phyloP scores from a whole-genome alignment of 2,329 filamentous ascomycete species.

The Xenosphaeropsis pyriputrescens region DNA sequence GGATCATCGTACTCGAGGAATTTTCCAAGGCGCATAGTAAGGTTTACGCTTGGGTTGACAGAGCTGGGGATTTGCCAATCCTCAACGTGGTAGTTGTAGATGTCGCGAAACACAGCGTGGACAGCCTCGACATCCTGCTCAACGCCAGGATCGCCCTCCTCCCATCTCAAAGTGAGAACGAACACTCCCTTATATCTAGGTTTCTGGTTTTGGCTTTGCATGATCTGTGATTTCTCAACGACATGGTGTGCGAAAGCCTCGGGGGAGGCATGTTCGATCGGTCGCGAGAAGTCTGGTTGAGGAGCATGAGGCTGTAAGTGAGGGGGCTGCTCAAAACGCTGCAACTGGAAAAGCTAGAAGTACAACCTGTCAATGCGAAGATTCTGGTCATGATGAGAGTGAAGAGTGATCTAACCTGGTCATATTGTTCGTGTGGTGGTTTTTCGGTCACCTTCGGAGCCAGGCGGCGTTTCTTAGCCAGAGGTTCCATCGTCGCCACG shows the following conservation, averaged over 20 bases:
- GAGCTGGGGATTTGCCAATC: constrained; percentile 45
- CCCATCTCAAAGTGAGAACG: constrained; percentile 46
- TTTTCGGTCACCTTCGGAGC: constrained; percentile 19
- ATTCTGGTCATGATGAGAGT: not conserved
- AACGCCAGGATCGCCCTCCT: constrained; percentile 40
- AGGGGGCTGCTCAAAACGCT: constrained; percentile 9
- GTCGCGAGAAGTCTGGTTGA: constrained; percentile 14
- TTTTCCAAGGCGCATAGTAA: constrained; percentile 42
- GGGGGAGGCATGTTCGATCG: constrained; percentile 32
- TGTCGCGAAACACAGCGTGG: constrained; percentile 41
- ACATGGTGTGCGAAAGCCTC: constrained; percentile 53
- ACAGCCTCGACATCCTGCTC: constrained; percentile 38
- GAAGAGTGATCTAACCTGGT: constrained; percentile 13
- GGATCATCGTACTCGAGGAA: constrained; percentile 42
- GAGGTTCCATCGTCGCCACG: constrained; percentile 16
- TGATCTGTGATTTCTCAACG: constrained; percentile 53
- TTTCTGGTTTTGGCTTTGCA: constrained; percentile 46
- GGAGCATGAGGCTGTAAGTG: constrained; percentile 10
- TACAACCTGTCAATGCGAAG: constrained; percentile 5
- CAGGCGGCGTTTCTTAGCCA: constrained; percentile 19
- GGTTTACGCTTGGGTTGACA: constrained; percentile 43
- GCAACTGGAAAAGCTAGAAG: constrained; percentile 11
- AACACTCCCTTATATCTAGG: constrained; percentile 42
- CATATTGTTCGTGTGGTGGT: constrained; percentile 16
- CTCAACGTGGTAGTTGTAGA: constrained; percentile 45